Evolutionary conservation across 345 rosid genomes (phyloP), one percentile per base, ranked within the genome.

Genomic region (Kandelia obovata): DNA sequence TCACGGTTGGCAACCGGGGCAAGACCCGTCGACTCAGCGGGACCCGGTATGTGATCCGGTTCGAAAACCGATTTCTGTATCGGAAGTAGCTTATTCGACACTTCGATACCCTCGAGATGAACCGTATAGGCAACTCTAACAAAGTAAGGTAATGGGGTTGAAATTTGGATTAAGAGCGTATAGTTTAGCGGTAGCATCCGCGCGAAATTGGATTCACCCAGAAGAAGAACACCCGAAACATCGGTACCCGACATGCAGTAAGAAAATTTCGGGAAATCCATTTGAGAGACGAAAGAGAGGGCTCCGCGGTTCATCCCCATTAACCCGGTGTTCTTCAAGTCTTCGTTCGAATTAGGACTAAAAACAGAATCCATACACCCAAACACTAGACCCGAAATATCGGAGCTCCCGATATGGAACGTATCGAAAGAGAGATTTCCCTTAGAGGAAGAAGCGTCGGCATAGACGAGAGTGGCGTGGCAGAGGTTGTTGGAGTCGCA

Each of bases 301-400:
- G 95, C 88, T 19, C 97, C 97, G 9, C 94, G 89, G 75, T 91
- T 91, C 97, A 94, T 94, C 27, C 98, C 96, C 83, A 94, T 79
- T 66, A 94, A 73, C 30, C 97, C 97, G 65, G 96, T 88, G 31
- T 78, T 85, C 21, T 84, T 83, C 11, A 76, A 69, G 53, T 93
- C 98, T 64, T 89, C 96, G 17, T 78, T 92, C 3, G 89, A 53
- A 77, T 84, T 86, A 53, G 92, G 83, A 71, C 90, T 88, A 61
- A 75, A 86, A n/a, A 79, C 75, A 30, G 91, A 84, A 62, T 78
- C 87, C 98, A 94, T 89, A 73, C 97, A 91, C n/a, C 97, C 96
- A 69, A 91, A 94, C 32, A 88, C 74, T 1, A 88, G 73, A 19
- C 69, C 87, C 15, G 89, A 47, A 35, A 73, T 69, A 32, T 76